Percentiles rank a stretch among this genome's conserved stretches.
These are phyloP conservation scores for Albifimbria verrucaria DNA, from an alignment of 2,329 filamentous ascomycete genomes.

Conservation along the genomic window DNA sequence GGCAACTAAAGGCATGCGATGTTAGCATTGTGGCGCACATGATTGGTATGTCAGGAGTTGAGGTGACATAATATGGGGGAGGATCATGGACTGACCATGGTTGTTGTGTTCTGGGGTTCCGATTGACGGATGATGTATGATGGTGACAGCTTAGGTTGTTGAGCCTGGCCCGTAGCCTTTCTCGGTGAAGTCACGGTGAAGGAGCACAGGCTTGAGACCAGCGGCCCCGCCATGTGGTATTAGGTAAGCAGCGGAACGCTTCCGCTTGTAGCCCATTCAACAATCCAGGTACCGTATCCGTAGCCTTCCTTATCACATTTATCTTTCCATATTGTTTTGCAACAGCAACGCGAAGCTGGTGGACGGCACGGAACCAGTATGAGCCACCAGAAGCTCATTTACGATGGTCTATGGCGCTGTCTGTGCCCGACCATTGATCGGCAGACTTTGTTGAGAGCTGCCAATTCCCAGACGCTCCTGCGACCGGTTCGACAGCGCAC, in stretches of 20 bases:
- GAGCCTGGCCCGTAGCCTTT: not conserved
- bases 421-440: conserved; percentile 56
- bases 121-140: not conserved
- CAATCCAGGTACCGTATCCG: too few species aligned
- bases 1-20: conserved; percentile 51
- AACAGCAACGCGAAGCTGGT: not conserved
- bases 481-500: not conserved
- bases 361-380: conserved; percentile 12
- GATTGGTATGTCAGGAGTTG: not conserved
- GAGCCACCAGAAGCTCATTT: conserved; percentile 29
- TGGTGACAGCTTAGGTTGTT: not conserved
- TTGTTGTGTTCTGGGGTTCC: not conserved
- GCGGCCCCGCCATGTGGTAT: not conserved
- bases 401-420: conserved; percentile 63
- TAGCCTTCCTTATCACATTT: too few species aligned
- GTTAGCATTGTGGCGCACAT: conserved; percentile 18
- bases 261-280: too few species aligned
- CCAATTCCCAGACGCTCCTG: conserved; percentile 16
- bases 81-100: not conserved
- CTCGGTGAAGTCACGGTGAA: not conserved
- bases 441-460: conserved; percentile 28
- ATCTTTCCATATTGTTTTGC: not conserved
- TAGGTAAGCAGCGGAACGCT: not conserved
- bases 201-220: not conserved
- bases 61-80: too few species aligned